phyloP scores from a whole-genome alignment of 257 asterid species.

The Rehmannia glutinosa region DNA sequence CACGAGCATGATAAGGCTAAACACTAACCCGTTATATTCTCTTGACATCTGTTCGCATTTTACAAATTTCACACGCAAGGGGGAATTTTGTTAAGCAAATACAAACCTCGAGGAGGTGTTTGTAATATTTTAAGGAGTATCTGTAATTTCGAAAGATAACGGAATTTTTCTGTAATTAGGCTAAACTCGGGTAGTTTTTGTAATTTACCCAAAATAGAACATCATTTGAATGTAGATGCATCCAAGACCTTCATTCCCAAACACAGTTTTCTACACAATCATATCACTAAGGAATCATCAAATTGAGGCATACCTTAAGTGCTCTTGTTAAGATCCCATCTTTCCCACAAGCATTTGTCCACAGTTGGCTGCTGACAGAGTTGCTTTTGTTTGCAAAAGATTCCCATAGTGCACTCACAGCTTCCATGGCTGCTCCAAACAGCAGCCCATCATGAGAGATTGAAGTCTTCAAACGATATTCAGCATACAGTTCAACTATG shows the following conservation, averaged over 20 bases:
- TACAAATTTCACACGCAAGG: no score
- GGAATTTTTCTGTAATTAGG: neutral
- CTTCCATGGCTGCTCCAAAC: slow-evolving; percentile 64
- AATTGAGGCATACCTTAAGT: slow-evolving; percentile 53
- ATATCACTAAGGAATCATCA: neutral
- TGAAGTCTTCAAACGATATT: slow-evolving; percentile 40
- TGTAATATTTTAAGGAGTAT: no score
- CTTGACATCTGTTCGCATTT: no score
- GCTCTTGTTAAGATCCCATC: slow-evolving; percentile 56
- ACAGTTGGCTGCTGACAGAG: slow-evolving; percentile 22
- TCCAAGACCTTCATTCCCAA: neutral
- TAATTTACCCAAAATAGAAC: no score
- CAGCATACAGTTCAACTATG: slow-evolving; percentile 53
- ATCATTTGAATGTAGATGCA: neutral
- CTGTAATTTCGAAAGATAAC: neutral
- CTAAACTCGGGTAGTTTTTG: no score
- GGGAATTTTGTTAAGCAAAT: no score
- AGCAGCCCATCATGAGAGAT: slow-evolving; percentile 72
- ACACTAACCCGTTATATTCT: no score
- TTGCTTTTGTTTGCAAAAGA: slow-evolving; percentile 14
- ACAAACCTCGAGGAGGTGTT: no score
- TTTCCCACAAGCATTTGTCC: slow-evolving; percentile 44
- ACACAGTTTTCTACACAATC: neutral
- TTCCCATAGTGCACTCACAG: slow-evolving; percentile 51
- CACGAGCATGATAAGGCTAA: no score